Evolutionary conservation across 108 stramenopile genomes (phyloP).

Genomic region (Chaetoceros tenuissimus): DNA sequence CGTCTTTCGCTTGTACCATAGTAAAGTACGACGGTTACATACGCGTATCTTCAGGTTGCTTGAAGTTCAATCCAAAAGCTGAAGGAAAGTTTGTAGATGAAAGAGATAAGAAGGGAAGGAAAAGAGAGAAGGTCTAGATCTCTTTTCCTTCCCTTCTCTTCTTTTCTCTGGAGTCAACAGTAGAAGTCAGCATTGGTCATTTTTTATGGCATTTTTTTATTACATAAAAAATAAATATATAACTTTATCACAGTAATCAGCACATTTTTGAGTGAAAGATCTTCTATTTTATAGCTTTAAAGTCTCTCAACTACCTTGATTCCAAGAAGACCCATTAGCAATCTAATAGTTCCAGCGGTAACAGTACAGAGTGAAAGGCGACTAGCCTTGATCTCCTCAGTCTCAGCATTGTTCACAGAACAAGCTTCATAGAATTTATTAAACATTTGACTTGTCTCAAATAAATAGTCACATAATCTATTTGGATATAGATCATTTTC

Average conservation of each 20-base stretch:
- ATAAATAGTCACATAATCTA: slow-evolving; percentile 89
- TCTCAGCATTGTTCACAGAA: slow-evolving; percentile 79
- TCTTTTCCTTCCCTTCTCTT: too few relatives aligned
- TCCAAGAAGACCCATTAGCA: slow-evolving; percentile 82
- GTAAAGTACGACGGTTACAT: too few relatives aligned
- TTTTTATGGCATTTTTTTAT: not conserved
- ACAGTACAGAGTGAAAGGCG: slow-evolving; percentile 87
- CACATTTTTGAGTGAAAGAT: too few relatives aligned
- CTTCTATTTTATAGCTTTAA: slow-evolving; percentile 21
- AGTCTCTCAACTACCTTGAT: slow-evolving; percentile 86
- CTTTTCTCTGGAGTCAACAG: too few relatives aligned
- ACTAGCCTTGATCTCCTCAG: slow-evolving; percentile 70
- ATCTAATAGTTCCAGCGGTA: slow-evolving; percentile 77
- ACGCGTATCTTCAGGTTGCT: too few relatives aligned
- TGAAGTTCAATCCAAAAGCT: too few relatives aligned
- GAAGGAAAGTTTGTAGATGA: too few relatives aligned
- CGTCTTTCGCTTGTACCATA: too few relatives aligned
- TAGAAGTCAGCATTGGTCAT: too few relatives aligned
- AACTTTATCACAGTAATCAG: not conserved
- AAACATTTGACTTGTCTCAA: slow-evolving; percentile 87
- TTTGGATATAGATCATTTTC: slow-evolving; percentile 91
- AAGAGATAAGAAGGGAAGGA: too few relatives aligned
- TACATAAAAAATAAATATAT: not conserved
- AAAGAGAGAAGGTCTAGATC: too few relatives aligned
- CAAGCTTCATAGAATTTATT: slow-evolving; percentile 86